phyloP scores from a whole-genome alignment of 1,139 yeast genomes.

The Citeromyces hawaiiensis region DNA sequence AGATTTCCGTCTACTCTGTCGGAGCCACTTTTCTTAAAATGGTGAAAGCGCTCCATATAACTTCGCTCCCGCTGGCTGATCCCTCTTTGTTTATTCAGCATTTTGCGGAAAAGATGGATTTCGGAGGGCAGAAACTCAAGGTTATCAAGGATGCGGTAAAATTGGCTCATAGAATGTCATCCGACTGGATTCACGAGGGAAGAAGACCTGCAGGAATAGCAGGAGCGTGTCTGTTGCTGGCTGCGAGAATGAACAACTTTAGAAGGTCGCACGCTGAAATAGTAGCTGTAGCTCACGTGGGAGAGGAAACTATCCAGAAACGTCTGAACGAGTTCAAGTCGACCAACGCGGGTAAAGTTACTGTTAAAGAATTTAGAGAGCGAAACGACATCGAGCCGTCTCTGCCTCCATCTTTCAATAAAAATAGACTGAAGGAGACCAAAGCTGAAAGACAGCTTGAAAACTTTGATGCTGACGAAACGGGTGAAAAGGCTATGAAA shows the following conservation, averaged over 20 bases:
- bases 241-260: slow-evolving; percentile 93
- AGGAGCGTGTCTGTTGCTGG: slow-evolving; percentile 86
- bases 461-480: slow-evolving; percentile 14
- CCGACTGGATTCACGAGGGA: slow-evolving; percentile 94
- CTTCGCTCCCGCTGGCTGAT: slow-evolving; percentile 75
- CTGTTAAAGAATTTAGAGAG: slow-evolving; percentile 61
- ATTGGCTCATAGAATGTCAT: slow-evolving; percentile 80
- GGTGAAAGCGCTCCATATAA: slow-evolving; percentile 70
- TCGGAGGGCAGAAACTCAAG: slow-evolving; percentile 56
- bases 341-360: slow-evolving; percentile 61
- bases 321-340: slow-evolving; percentile 78
- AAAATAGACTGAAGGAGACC: slow-evolving; percentile 28
- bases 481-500: slow-evolving; percentile 21
- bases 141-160: slow-evolving; percentile 81
- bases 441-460: slow-evolving; percentile 19
- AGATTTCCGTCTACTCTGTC: slow-evolving; percentile 82
- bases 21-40: slow-evolving; percentile 92
- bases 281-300: slow-evolving; percentile 91
- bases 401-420: slow-evolving; percentile 74
- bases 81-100: slow-evolving; percentile 90
- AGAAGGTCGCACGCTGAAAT: slow-evolving; percentile 87
- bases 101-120: slow-evolving; percentile 77
- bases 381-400: slow-evolving; percentile 29
- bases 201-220: slow-evolving; percentile 98
- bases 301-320: slow-evolving; percentile 84